phyloP scores from a whole-genome alignment of 176 grass and related monocot species.

The Musa itinerans region DNA sequence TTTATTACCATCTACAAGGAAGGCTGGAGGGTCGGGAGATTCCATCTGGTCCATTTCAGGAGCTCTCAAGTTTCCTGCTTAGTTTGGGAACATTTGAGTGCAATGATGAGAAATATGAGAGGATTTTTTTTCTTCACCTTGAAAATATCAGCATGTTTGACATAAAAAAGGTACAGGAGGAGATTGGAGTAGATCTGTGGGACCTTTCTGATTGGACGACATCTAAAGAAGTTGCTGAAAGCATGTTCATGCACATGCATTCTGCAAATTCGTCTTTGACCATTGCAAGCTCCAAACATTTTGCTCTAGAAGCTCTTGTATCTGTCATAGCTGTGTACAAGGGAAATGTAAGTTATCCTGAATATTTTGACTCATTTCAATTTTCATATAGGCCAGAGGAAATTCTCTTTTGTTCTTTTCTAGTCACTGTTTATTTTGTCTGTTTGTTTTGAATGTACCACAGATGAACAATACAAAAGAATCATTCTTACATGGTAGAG shows the following conservation, averaged over 20 bases:
- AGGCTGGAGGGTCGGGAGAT: constrained; percentile 64
- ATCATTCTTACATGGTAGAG: background rate
- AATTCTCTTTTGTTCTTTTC: constrained; percentile 15
- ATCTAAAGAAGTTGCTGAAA: constrained; percentile 52
- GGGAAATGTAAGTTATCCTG: constrained; percentile 48
- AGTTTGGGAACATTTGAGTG: constrained; percentile 64
- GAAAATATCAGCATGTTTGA: constrained; percentile 42
- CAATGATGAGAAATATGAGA: constrained; percentile 21
- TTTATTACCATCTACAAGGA: constrained; percentile 63
- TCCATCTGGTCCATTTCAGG: constrained; percentile 68
- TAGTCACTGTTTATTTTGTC: background rate
- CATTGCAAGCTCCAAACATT: constrained; percentile 56
- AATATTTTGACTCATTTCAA: background rate
- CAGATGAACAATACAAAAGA: constrained; percentile 1
- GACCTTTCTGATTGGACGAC: constrained; percentile 48
- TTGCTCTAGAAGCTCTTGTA: constrained; percentile 48
- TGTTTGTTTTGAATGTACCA: background rate
- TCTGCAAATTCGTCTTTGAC: constrained; percentile 50
- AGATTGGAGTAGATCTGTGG: constrained; percentile 69
- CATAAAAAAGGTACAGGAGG: constrained; percentile 31
- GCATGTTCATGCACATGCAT: constrained; percentile 57
- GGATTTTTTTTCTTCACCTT: constrained; percentile 16
- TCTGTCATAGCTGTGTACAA: constrained; percentile 60
- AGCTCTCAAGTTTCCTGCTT: constrained; percentile 61
- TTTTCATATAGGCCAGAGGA: constrained; percentile 9